phyloP scores from a whole-genome alignment of 2,329 filamentous ascomycete genomes.

The Colletotrichum costaricense region DNA sequence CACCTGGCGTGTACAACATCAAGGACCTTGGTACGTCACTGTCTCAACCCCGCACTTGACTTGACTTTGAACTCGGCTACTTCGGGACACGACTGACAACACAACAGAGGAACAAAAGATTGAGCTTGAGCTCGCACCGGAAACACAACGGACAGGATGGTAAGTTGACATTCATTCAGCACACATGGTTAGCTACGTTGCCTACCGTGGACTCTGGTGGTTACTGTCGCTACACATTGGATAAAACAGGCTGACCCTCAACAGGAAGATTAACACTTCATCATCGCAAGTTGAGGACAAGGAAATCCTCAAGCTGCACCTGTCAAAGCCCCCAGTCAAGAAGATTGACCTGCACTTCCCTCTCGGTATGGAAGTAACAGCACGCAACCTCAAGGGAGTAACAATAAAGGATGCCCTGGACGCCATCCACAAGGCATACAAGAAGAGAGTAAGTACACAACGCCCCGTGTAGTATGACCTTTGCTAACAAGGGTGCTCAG shows the following conservation, averaged over 20 bases:
- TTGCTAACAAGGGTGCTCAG: conserved; percentile 55
- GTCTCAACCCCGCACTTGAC: conserved; percentile 2
- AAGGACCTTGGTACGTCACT: conserved; percentile 81
- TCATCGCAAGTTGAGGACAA: conserved; percentile 83
- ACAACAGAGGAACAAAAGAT: conserved; percentile 77
- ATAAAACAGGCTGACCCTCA: background rate
- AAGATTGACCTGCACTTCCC: conserved; percentile 95
- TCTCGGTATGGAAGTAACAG: conserved; percentile 86
- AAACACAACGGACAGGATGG: conserved; percentile 92
- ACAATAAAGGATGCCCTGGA: conserved; percentile 98
- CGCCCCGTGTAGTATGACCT: too few relatives aligned
- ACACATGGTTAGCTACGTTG: background rate
- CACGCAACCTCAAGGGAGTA: conserved; percentile 91
- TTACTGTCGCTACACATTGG: background rate
- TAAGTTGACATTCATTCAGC: conserved; percentile 56
- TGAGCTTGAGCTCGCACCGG: conserved; percentile 78
- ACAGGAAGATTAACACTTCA: conserved; percentile 94
- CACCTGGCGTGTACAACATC: conserved; percentile 82
- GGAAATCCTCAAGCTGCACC: conserved; percentile 82
- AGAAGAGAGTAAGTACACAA: conserved; percentile 84
- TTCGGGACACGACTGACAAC: conserved; percentile 19
- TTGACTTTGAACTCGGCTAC: background rate
- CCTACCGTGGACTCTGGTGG: background rate
- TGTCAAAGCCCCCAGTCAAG: conserved; percentile 87
- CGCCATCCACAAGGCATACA: conserved; percentile 95